Evolutionary conservation across 805 yeast species (phyloP), one percentile per base, ranked within the genome.

Genomic region (Kockiozyma suomiensis): DNA sequence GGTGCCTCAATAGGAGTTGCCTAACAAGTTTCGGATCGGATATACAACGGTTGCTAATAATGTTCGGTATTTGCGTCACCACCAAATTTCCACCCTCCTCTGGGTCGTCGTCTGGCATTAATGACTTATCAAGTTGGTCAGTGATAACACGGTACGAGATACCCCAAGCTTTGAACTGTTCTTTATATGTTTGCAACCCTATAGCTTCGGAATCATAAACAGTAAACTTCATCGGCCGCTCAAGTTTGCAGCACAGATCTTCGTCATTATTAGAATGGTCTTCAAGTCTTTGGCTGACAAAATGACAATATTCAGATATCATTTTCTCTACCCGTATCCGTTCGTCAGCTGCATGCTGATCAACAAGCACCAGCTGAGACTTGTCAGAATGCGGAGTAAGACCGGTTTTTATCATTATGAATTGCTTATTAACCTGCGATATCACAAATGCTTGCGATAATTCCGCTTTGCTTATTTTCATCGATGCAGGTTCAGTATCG

Each of bases 271-370:
- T 21, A 15, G n/a, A n/a, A n/a, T n/a, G n/a, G n/a, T 4, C 30
- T 35, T 23, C 21, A 2, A 45, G 56, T 13, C 19, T 26, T 19
- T 19, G 19, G 10, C 30, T 19, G 13, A 50, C 56, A 21, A 25
- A 28, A 56, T 60, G 46, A 2, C 82, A 67, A 55, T 77, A 75
- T 2, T 76, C 76, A 35, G 70, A 63, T n/a, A 82, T 72, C 12
- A 79, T 67, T 0, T 60, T 52, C 66, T 90, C 97, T 1, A 87
- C 80, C 48, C 77, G 76, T 0, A 88, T 76, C 56, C 97, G 72
- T 69, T 90, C 96, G 72, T 88, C 96, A 55, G 86, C 83, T 0
- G 96, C 96, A 75, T 90, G 97, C 68, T 90, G 97, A 69, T 90
- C 97, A 4, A 87, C 67, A 0, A 69, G 38, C 10, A 82, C 73